Percentiles rank a stretch among this genome's conserved stretches.
phyloP scores from a whole-genome alignment of 2,329 filamentous ascomycete species.

The Catunica adiposa region DNA sequence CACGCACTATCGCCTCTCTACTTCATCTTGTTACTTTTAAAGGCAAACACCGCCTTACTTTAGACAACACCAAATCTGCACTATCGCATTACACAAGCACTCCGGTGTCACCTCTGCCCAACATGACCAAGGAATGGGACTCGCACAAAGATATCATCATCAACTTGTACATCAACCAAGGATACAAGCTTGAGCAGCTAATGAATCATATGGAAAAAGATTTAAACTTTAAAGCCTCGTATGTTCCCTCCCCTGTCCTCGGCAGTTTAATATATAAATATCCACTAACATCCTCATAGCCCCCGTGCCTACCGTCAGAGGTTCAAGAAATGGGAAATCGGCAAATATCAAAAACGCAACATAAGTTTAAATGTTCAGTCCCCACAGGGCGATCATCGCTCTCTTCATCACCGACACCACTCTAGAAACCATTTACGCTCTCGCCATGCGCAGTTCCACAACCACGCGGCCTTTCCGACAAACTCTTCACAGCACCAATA shows the following conservation, averaged over 20 bases:
- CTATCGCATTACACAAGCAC: background rate
- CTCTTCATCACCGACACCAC: background rate
- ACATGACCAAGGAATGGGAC: conserved; percentile 31
- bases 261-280: background rate
- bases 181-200: conserved; percentile 26
- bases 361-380: background rate
- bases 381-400: background rate
- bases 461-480: no score
- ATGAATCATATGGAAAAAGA: conserved; percentile 23
- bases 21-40: no score
- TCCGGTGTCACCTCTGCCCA: conserved; percentile 14
- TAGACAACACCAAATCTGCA: background rate
- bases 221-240: conserved; percentile 27
- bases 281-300: conserved; percentile 14
- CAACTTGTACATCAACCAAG: conserved; percentile 25
- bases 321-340: conserved; percentile 29
- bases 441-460: no score
- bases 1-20: no score
- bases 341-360: conserved; percentile 28
- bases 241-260: conserved; percentile 16
- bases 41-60: no score
- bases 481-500: no score
- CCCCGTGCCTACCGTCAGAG: conserved; percentile 34
- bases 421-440: no score
- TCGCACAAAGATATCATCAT: conserved; percentile 23